Conservation (phyloP, 805 yeast genomes). For the baker's yeast (Saccharomyces cerevisiae) region DNA sequence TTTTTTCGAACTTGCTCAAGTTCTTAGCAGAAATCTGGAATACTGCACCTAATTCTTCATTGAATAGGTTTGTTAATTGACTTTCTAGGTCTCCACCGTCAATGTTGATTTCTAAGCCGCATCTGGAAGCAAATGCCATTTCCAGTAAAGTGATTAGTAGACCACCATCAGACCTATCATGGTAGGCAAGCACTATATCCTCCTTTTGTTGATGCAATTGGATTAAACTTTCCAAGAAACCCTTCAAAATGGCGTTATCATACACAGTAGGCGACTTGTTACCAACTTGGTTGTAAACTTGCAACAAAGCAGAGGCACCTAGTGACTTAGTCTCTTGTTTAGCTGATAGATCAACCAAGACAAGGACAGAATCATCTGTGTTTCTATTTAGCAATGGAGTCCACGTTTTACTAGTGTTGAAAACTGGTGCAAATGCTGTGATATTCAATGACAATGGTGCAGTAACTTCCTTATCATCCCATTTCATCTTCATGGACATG, state of each 20-base stretch:
- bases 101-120: constrained; percentile 59
- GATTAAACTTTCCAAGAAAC: constrained; percentile 60
- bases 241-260: constrained; percentile 52
- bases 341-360: constrained; percentile 71
- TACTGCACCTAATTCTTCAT: constrained; percentile 93
- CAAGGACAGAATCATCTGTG: constrained; percentile 50
- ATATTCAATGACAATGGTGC: constrained; percentile 90
- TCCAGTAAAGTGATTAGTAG: constrained; percentile 74
- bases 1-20: constrained; percentile 43
- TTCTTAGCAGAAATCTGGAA: constrained; percentile 68
- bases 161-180: constrained; percentile 97
- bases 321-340: constrained; percentile 45
- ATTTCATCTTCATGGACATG: constrained; percentile 98
- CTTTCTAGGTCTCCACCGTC: constrained; percentile 33
- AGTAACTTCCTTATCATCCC: constrained; percentile 87
- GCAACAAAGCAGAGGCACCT: constrained; percentile 94
- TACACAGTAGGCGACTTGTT: constrained; percentile 76
- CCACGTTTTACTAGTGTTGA: constrained; percentile 84
- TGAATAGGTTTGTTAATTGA: constrained; percentile 56
- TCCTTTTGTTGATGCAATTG: constrained; percentile 53
- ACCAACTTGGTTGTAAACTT: constrained; percentile 86
- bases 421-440: constrained; percentile 87
- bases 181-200: constrained; percentile 72
- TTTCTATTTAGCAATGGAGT: constrained; percentile 67
- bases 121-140: constrained; percentile 95